Base-by-base conservation (phyloP, 2,329 filamentous ascomycete species). In the Pseudovirgaria hyperparasitica region DNA sequence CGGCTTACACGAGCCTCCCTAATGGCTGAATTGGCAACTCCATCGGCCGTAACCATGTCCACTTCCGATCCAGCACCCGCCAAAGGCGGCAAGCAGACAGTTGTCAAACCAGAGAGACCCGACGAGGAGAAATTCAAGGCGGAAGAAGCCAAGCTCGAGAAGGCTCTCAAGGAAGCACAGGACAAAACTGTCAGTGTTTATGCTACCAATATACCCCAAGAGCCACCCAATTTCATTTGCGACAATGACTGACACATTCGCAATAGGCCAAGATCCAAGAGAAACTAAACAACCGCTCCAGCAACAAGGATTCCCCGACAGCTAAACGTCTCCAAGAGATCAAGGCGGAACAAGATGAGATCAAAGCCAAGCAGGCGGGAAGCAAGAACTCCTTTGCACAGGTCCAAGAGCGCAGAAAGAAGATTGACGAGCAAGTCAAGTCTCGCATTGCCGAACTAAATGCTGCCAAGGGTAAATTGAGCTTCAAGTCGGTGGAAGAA, bases 331-430 rank as follows among this genome's bases (percentile, higher is more conserved):
- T 85, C 49, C 72, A 82, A 54, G 84, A 93, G 56, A 74, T 96
- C 39, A 79, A 84, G 45, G 64, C 73, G 29, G 73, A 96, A 60
- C 70, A 85, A 45, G 78, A 76, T 50, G 70, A 79, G 41, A 94
- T 98, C 57, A 78, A 82, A 37, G 70, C 76, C 55, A 78, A 90
- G 63, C 90, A 96, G 63, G 76, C 77, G 41, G 77, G 73, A 33
- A 81, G 82, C 64, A 98, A 98, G 69, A 71, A 75, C 33, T 75
- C 79, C 28, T 80, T 86, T 30, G 71, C 68, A 43, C 67, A 70
- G 49, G 76, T 86, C 55, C 70, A 82, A 46, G 86, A 94, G 46
- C 82, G 92, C 62, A 81, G 94, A 63, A 92, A 90, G 70, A 76
- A 77, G 41, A 73, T 93, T 33, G 86, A 96, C 44, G 78, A 86